These are phyloP conservation scores for Scheffersomyces illinoinensis DNA, from an alignment of 1,139 yeast species.

Conservation along the genomic window DNA sequence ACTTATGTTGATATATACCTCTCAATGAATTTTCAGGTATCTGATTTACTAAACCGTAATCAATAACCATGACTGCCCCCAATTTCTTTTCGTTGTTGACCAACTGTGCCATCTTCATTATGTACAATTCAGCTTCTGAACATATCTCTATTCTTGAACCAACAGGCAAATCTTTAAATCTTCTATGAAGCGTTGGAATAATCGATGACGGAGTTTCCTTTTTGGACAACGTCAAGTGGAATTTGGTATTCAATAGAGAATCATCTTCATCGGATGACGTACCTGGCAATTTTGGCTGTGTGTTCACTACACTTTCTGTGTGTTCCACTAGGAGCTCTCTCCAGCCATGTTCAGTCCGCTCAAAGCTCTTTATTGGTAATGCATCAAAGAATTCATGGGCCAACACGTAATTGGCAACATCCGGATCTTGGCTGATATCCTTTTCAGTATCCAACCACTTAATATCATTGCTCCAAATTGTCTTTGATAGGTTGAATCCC, in stretches of 20 bases:
- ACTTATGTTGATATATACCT: slow-evolving; percentile 71
- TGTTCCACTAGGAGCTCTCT: slow-evolving; percentile 72
- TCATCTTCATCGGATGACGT: slow-evolving; percentile 5
- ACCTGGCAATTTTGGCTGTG: slow-evolving; percentile 30
- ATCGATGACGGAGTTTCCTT: slow-evolving; percentile 65
- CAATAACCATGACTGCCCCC: slow-evolving; percentile 76
- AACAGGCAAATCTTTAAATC: slow-evolving; percentile 56
- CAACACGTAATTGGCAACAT: slow-evolving; percentile 58
- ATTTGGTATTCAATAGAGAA: slow-evolving; percentile 39
- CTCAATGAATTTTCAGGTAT: slow-evolving; percentile 72
- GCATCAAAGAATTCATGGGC: slow-evolving; percentile 93
- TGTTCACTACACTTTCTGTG: slow-evolving; percentile 42
- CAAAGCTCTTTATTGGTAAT: slow-evolving; percentile 72
- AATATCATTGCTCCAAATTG: slow-evolving; percentile 56
- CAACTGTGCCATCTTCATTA: slow-evolving; percentile 46
- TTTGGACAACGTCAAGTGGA: slow-evolving; percentile 61
- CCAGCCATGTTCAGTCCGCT: slow-evolving; percentile 68
- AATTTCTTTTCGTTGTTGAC: slow-evolving; percentile 29
- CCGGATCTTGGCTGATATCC: slow-evolving; percentile 40
- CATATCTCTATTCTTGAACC: slow-evolving; percentile 72
- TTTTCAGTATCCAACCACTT: slow-evolving; percentile 74
- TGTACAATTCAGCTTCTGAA: slow-evolving; percentile 65
- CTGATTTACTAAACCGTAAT: slow-evolving; percentile 66
- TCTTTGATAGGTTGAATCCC: slow-evolving; percentile 40
- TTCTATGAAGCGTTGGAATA: slow-evolving; percentile 51